Conservation (phyloP, 768 basidiomycete genomes). For the Dioszegia aurantiaca region DNA sequence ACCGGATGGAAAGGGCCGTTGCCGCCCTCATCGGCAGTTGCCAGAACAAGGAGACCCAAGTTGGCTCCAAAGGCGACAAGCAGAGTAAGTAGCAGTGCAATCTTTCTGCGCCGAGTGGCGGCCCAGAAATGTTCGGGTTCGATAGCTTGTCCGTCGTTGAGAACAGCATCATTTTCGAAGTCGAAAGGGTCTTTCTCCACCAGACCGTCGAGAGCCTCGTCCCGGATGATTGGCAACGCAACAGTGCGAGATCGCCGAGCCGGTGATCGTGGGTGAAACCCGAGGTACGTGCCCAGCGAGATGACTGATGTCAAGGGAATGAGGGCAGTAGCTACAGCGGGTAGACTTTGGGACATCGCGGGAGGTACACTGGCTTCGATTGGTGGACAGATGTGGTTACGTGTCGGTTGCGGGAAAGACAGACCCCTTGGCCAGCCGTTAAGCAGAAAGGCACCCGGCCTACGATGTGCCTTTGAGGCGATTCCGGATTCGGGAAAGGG, state of each 20-base stretch:
- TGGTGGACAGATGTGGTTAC: not conserved
- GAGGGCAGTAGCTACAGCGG: slow-evolving; percentile 29
- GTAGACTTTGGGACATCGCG: slow-evolving; percentile 22
- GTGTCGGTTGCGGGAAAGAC: too few relatives aligned
- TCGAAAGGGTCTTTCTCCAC: slow-evolving; percentile 44
- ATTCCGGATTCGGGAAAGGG: too few relatives aligned
- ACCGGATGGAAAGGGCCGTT: slow-evolving; percentile 21
- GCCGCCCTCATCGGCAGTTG: slow-evolving; percentile 3
- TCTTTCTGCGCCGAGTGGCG: slow-evolving; percentile 24
- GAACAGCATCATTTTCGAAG: slow-evolving; percentile 28
- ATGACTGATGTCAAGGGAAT: slow-evolving; percentile 32
- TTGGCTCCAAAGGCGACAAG: slow-evolving; percentile 31
- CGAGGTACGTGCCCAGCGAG: slow-evolving; percentile 36
- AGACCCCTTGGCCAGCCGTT: too few relatives aligned
- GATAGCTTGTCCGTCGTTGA: slow-evolving; percentile 34
- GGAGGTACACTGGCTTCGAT: not conserved
- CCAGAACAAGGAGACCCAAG: slow-evolving; percentile 30
- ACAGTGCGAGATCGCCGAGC: slow-evolving; percentile 19
- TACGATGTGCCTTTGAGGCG: too few relatives aligned
- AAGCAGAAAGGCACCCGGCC: too few relatives aligned
- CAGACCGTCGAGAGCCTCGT: slow-evolving; percentile 33
- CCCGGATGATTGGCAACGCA: slow-evolving; percentile 26
- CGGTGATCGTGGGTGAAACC: slow-evolving; percentile 34
- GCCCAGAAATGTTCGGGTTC: slow-evolving; percentile 40
- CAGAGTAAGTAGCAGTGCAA: slow-evolving; percentile 23